Percentiles rank a stretch among this genome's conserved stretches.
phyloP scores from a whole-genome alignment of 1,139 yeast species.

The Yamadazyma friedrichii region DNA sequence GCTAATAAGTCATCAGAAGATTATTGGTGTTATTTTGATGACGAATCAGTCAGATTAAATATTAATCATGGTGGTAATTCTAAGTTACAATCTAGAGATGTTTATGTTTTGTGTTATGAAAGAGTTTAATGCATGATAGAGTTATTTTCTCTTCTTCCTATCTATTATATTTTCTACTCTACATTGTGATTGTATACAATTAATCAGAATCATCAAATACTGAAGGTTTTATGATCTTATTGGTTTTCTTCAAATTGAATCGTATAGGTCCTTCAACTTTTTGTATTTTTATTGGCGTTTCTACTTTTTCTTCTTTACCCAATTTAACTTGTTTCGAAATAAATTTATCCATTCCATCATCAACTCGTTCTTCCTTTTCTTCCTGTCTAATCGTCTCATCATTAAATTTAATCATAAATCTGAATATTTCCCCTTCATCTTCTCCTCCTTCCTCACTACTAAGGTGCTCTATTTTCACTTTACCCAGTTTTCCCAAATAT shows the following conservation, averaged over 20 bases:
- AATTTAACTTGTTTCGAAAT: conserved; percentile 53
- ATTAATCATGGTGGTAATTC: conserved; percentile 46
- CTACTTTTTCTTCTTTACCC: conserved; percentile 24
- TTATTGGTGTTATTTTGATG: conserved; percentile 74
- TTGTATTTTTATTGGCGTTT: neutral
- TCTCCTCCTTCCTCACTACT: conserved; percentile 24
- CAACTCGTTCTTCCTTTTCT: conserved; percentile 39
- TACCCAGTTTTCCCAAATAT: conserved; percentile 57
- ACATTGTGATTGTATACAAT: neutral
- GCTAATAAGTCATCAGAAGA: conserved; percentile 50
- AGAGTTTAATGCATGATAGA: conserved; percentile 21
- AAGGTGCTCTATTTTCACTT: conserved; percentile 48
- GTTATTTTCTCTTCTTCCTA: neutral
- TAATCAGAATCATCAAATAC: conserved; percentile 11
- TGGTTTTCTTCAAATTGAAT: conserved; percentile 7
- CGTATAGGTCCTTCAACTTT: conserved; percentile 8
- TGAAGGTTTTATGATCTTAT: conserved; percentile 6
- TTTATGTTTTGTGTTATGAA: conserved; percentile 72
- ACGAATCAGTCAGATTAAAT: conserved; percentile 54
- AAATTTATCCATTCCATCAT: conserved; percentile 21
- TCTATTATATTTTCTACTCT: conserved; percentile 1
- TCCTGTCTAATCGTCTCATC: conserved; percentile 46
- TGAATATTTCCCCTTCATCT: conserved; percentile 33
- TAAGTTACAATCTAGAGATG: conserved; percentile 54
- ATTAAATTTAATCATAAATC: conserved; percentile 31